phyloP scores from a whole-genome alignment of 2,329 filamentous ascomycete species.

The Pezicula carpinea region DNA sequence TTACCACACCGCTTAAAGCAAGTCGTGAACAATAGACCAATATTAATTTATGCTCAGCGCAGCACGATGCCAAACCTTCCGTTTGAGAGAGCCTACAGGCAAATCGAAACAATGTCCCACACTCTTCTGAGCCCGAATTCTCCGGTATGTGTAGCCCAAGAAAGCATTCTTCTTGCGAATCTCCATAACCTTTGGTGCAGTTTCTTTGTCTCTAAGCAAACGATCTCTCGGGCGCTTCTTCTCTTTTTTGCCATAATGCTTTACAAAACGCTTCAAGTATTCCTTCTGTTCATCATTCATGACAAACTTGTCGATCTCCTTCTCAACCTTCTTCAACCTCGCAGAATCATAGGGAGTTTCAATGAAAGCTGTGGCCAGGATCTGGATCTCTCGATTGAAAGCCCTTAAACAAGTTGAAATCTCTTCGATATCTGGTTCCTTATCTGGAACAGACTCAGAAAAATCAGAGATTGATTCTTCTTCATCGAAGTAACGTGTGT shows the following conservation, averaged over 20 bases:
- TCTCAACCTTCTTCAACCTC: slow-evolving; percentile 26
- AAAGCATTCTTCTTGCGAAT: slow-evolving; percentile 81
- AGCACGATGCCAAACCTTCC: slow-evolving; percentile 24
- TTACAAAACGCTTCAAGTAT: slow-evolving; percentile 29
- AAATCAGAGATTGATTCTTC: slow-evolving; percentile 67
- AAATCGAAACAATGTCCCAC: slow-evolving; percentile 4
- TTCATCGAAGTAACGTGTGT: slow-evolving; percentile 88
- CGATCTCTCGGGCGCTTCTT: slow-evolving; percentile 80
- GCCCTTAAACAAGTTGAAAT: slow-evolving; percentile 25
- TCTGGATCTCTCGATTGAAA: slow-evolving; percentile 29
- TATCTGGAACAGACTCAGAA: slow-evolving; percentile 38
- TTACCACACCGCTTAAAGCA: slow-evolving; percentile 3
- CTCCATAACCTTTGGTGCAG: slow-evolving; percentile 66
- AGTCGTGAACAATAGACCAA: too few species aligned
- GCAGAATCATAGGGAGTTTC: slow-evolving; percentile 26
- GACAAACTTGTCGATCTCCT: slow-evolving; percentile 27
- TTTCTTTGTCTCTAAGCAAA: slow-evolving; percentile 67
- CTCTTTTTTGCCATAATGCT: slow-evolving; percentile 46
- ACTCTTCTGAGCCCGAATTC: slow-evolving; percentile 30
- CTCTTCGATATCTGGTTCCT: slow-evolving; percentile 18
- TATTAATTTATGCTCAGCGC: slow-evolving; percentile 26
- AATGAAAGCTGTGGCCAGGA: slow-evolving; percentile 25
- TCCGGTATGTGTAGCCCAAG: slow-evolving; percentile 81
- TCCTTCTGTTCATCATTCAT: slow-evolving; percentile 29
- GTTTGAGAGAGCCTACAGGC: slow-evolving; percentile 8